phyloP scores from a whole-genome alignment of 1,284 basidiomycete genomes.

The Cystobasidium slooffiae region DNA sequence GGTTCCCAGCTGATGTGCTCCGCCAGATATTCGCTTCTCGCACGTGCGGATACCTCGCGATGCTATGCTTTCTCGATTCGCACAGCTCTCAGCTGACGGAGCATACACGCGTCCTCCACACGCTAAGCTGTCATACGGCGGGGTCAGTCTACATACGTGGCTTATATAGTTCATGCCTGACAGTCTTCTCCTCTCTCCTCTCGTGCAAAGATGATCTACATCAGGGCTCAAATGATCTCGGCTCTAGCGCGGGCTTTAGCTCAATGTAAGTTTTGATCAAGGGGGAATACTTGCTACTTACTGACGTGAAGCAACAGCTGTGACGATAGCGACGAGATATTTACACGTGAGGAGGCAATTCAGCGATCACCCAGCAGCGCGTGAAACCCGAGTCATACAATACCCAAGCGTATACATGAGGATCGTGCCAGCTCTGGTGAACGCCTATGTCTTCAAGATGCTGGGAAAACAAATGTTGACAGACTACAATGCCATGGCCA shows the following conservation, averaged over 20 bases:
- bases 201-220: conserved; percentile 55
- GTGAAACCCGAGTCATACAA: conserved; percentile 64
- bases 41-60: conserved; percentile 72
- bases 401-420: conserved; percentile 74
- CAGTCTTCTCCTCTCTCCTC: background rate
- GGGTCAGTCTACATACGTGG: conserved; percentile 61
- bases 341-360: conserved; percentile 71
- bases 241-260: conserved; percentile 66
- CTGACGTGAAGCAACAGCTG: conserved; percentile 59
- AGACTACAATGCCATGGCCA: conserved; percentile 63
- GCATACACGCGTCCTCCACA: conserved; percentile 72
- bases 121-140: conserved; percentile 75
- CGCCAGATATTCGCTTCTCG: conserved; percentile 62
- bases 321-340: conserved; percentile 75
- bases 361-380: conserved; percentile 11
- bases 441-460: conserved; percentile 71
- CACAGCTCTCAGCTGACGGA: conserved; percentile 70
- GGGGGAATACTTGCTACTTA: background rate
- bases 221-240: conserved; percentile 63
- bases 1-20: background rate
- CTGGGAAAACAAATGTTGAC: conserved; percentile 68
- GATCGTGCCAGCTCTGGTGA: conserved; percentile 70
- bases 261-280: conserved; percentile 36
- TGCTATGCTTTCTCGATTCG: conserved; percentile 76
- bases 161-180: background rate